Evolutionary conservation across 495 filamentous ascomycete species (phyloP).

Genomic region (Hypoxylon lienhwacheense): DNA sequence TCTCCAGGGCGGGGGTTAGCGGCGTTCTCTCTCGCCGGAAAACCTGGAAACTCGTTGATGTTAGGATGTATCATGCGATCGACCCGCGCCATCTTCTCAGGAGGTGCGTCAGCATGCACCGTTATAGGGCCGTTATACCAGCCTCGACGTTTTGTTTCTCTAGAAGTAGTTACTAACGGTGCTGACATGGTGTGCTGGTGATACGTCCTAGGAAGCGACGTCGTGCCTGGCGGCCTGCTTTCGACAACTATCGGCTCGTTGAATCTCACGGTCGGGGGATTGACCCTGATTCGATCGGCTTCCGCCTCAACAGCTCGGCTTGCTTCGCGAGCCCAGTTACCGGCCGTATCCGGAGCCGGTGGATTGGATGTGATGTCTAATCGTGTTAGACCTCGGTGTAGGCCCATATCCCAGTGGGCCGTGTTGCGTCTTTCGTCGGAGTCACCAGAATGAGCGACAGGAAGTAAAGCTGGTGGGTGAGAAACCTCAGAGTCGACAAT

Average conservation of each 20-base stretch:
- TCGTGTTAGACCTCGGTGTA: constrained; percentile 73
- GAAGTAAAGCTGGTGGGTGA: constrained; percentile 45
- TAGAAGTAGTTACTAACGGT: constrained; percentile 52
- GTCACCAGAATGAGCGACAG: constrained; percentile 49
- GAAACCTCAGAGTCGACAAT: constrained; percentile 58
- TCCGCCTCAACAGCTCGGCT: constrained; percentile 54
- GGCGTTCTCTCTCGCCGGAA: constrained; percentile 43
- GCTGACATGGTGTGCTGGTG: constrained; percentile 57
- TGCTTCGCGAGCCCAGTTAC: constrained; percentile 54
- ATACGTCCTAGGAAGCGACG: constrained; percentile 30
- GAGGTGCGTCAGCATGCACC: constrained; percentile 39
- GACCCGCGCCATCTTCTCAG: constrained; percentile 46
- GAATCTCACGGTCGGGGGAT: constrained; percentile 50
- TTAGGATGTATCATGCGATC: constrained; percentile 55
- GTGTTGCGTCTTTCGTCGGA: constrained; percentile 63
- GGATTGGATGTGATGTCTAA: constrained; percentile 67
- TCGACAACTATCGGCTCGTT: constrained; percentile 39
- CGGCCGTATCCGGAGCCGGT: constrained; percentile 58
- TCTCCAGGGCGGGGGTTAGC: constrained; percentile 30
- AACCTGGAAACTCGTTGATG: constrained; percentile 48
- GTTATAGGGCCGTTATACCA: constrained; percentile 67
- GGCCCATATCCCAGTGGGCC: constrained; percentile 72
- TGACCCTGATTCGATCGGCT: constrained; percentile 45
- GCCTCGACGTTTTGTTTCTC: constrained; percentile 64
- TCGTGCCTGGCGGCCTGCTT: constrained; percentile 1